Evolutionary conservation across 2,329 filamentous ascomycete genomes (phyloP).

Genomic region (Sarocladium oryzae): DNA sequence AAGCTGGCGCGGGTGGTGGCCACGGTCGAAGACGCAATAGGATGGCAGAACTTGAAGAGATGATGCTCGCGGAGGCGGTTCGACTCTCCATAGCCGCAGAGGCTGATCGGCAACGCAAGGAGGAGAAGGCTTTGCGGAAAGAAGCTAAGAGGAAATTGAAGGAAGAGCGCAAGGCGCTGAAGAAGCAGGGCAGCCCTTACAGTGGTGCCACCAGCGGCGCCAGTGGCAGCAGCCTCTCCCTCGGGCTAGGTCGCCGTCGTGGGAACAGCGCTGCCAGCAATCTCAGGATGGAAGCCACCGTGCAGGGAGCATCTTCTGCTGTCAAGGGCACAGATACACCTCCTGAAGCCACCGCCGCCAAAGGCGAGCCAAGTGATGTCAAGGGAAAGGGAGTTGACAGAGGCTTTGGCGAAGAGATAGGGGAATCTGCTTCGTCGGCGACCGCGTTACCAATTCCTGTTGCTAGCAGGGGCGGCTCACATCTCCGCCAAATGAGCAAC

Average conservation of each 20-base stretch:
- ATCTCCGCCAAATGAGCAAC: slow-evolving; percentile 78
- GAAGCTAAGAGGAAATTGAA: slow-evolving; percentile 82
- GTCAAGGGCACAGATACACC: slow-evolving; percentile 19
- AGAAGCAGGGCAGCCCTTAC: slow-evolving; percentile 46
- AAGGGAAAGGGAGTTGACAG: slow-evolving; percentile 71
- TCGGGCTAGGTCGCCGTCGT: slow-evolving; percentile 51
- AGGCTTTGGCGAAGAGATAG: not conserved
- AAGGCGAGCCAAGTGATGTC: not conserved
- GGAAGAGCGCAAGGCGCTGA: slow-evolving; percentile 71
- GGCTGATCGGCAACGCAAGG: slow-evolving; percentile 83
- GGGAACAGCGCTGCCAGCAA: slow-evolving; percentile 56
- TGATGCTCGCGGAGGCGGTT: slow-evolving; percentile 99
- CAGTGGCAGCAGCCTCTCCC: slow-evolving; percentile 58
- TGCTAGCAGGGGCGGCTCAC: slow-evolving; percentile 55
- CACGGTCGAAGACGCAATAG: slow-evolving; percentile 37
- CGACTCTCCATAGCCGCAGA: slow-evolving; percentile 84
- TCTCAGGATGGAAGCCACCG: slow-evolving; percentile 49
- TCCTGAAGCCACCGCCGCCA: slow-evolving; percentile 13
- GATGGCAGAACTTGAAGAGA: slow-evolving; percentile 86
- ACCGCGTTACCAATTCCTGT: slow-evolving; percentile 39
- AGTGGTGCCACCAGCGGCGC: slow-evolving; percentile 30
- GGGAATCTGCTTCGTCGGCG: slow-evolving; percentile 25
- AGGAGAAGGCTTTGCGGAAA: slow-evolving; percentile 50
- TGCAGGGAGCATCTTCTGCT: slow-evolving; percentile 35
- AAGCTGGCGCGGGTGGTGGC: slow-evolving; percentile 11